Percentiles rank a stretch among this genome's conserved stretches.
Evolutionary conservation across 2,329 filamentous ascomycete species (phyloP).

Genomic region (Fusarium burgessii): DNA sequence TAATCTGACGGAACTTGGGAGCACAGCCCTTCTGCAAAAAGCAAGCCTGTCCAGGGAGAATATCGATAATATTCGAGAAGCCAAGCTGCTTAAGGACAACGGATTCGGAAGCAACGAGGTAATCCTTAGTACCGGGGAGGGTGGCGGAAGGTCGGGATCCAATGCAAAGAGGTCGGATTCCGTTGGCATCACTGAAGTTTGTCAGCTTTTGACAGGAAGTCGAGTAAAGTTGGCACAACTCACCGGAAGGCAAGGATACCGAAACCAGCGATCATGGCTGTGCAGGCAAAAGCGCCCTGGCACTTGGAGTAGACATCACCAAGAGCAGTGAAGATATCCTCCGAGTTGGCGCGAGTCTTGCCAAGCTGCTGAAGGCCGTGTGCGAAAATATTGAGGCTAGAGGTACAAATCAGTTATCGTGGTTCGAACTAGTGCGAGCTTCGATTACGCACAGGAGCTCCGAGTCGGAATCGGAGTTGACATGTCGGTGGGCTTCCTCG

Average conservation of each 20-base stretch:
- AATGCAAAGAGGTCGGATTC: constrained; percentile 84
- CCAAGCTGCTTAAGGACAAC: constrained; percentile 85
- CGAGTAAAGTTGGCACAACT: constrained; percentile 58
- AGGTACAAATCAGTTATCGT: constrained; percentile 65
- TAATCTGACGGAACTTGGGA: constrained; percentile 82
- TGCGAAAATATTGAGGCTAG: constrained; percentile 84
- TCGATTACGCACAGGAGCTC: constrained; percentile 60
- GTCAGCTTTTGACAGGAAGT: constrained; percentile 67
- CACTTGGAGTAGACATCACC: constrained; percentile 78
- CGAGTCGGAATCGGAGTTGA: constrained; percentile 87
- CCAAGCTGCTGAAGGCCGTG: constrained; percentile 83
- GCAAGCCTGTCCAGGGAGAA: constrained; percentile 85
- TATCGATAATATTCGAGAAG: constrained; percentile 80
- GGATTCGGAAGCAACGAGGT: constrained; percentile 92
- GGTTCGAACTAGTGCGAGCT: neutral
- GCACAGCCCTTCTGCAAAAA: constrained; percentile 82
- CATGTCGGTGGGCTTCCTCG: constrained; percentile 82
- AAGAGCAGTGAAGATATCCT: constrained; percentile 80
- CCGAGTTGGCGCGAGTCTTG: constrained; percentile 82
- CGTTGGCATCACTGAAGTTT: constrained; percentile 57
- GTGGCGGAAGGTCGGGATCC: constrained; percentile 78
- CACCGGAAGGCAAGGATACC: constrained; percentile 80
- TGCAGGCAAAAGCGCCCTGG: constrained; percentile 82
- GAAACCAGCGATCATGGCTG: constrained; percentile 84
- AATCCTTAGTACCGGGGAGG: constrained; percentile 75